Base-by-base conservation (phyloP, 306 rosid genomes). In the Pterocarpus santalinus region DNA sequence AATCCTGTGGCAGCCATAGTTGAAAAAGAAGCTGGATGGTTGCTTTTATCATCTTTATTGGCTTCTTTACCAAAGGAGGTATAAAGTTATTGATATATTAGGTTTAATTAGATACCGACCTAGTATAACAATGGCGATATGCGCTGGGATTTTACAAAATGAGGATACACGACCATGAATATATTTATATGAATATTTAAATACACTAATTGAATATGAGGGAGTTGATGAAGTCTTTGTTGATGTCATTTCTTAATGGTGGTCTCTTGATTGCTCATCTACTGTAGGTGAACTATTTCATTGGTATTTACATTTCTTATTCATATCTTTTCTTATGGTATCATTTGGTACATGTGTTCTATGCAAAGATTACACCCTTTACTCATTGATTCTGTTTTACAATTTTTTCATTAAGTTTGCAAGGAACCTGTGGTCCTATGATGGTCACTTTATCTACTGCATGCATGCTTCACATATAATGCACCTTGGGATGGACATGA, bases 11-110 rank as follows among this genome's bases (percentile, higher is more conserved):
- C 93, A 53, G 91, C 92, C 34, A 65, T 81, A 55, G 88, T 95
- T 82, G 98, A 95, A 89, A 86, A 95, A 72, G 97, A 95, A 90
- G 97, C 97, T 79, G 99, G 99, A 62, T 95, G 99, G 99, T 88
- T 91, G 85, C 97, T 95, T 80, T 85, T 95, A 55, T 93, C 99
- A 69, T 93, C 98, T 71, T 84, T 91, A 52, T 90, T 93, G 75
- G 94, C 92, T 85, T 93, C 97, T 86, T 83, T 95, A 88, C 95
- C 97, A 9, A 91, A 89, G 85, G 94, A 95, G 99, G 99, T 93
- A 85, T 44, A 7, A 41, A 67, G 65, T 87, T 69, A 46, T 68
- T 61, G 43, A 44, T 62, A 5, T 72, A 49, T 72, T 58, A 5
- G 60, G 63, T 47, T 9, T 9, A 9, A 12, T 9, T 47, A 47